A percentile compares a stretch with the other conserved stretches of the same genome.
These are phyloP conservation scores for Triticum timopheevii DNA, from an alignment of 176 grass and related monocot genomes.

Conservation along the genomic window DNA sequence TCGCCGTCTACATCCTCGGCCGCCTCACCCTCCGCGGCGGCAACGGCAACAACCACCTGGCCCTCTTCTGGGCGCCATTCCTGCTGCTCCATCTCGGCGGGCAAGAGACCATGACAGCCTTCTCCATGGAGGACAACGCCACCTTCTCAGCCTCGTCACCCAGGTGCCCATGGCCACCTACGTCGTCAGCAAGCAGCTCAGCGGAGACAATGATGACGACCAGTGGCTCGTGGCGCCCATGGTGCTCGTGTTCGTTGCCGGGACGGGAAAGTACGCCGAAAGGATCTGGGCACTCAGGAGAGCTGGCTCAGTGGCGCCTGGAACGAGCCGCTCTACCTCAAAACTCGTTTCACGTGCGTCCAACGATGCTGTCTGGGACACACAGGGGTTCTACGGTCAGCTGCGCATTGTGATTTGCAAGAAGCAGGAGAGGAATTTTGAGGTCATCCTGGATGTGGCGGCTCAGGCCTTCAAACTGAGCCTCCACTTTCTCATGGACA, in stretches of 20 bases:
- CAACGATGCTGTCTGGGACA: too few species aligned
- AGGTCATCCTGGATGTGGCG: too few species aligned
- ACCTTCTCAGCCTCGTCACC: conserved; percentile 16
- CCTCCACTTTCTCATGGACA: too few species aligned
- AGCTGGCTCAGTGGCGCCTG: too few species aligned
- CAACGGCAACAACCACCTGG: neutral
- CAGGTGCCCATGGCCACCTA: neutral
- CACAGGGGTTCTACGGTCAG: too few species aligned
- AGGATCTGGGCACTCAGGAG: conserved; percentile 27
- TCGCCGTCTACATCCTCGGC: conserved; percentile 31
- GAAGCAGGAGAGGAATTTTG: too few species aligned
- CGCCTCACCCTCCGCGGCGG: conserved; percentile 12
- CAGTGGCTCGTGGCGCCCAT: neutral
- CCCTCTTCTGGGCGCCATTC: conserved; percentile 48
- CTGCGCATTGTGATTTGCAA: too few species aligned
- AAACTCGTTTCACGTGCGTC: too few species aligned
- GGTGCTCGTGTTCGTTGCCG: conserved; percentile 29
- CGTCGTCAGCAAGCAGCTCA: too few species aligned
- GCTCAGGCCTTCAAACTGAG: too few species aligned
- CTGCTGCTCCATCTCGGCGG: conserved; percentile 54
- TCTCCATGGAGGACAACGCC: conserved; percentile 49
- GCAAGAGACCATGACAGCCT: conserved; percentile 43
- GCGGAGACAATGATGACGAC: too few species aligned
- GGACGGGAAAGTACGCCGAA: conserved; percentile 34
- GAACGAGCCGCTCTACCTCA: too few species aligned